Base-by-base conservation (phyloP, 306 rosid species). In the Cicer judaicum region DNA sequence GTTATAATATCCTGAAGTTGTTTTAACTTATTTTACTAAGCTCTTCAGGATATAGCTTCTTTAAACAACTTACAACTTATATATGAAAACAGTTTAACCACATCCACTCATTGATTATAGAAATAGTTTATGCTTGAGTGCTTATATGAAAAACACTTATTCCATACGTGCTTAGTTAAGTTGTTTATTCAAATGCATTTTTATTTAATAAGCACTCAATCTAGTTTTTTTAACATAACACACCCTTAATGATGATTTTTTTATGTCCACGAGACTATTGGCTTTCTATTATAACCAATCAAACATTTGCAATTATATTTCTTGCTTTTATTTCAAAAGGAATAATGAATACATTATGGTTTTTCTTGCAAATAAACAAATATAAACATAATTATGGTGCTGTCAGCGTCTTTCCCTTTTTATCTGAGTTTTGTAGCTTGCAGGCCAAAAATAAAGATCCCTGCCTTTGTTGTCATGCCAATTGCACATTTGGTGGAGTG, bases 381-480 rank as follows among this genome's bases (percentile, higher is more conserved):
- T 57, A 52, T 11, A 9, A 14, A 57, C 52, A 72, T 43, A 36
- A 19, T 24, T 68, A 15, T 64, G 43, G 66, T 5, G 42, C 39
- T 54, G 72, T 62, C 69, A 7, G 52, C 57, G 46, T 70, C 66
- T 55, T 71, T 83, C 57, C 50, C 64, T 42, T 42, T 62, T 78
- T 75, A 72, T 64, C 88, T 79, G 72, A 85, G 70, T 76, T 46
- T 41, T 87, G 66, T 80, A 64, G 77, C 76, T 84, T 88, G 87
- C 97, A 92, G 99, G 87, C 99, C 99, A 65, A 86, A 79, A 60
- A 83, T 95, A 85, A 90, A 86, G 87, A 85, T 95, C 78, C 99
- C 99, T 78, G 91, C 83, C 63, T 75, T 53, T 82, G 83, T 85
- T 42, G 59, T 90, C 86, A 89, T 92, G 96, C 99, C 98, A 46